Evolutionary conservation across 2,329 filamentous ascomycete genomes (phyloP).

Genomic region (Colletotrichum orchidophilum): DNA sequence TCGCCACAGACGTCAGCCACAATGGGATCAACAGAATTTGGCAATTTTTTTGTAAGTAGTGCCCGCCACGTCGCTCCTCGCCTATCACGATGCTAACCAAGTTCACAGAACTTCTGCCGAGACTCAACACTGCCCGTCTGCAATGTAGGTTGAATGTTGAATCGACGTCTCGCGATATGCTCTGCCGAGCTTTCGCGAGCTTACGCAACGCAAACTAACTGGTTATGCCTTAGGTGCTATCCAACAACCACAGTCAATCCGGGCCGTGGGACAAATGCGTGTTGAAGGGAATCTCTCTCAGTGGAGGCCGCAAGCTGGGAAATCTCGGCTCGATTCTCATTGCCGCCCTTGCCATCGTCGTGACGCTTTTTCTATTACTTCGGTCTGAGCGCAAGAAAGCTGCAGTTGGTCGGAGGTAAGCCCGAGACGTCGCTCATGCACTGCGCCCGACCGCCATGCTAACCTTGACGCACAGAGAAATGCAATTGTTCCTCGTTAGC

Average conservation of each 20-base stretch:
- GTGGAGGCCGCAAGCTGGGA: conserved; percentile 71
- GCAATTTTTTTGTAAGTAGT: conserved; percentile 65
- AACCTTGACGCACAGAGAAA: conserved; percentile 71
- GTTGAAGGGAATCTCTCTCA: conserved; percentile 78
- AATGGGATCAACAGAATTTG: conserved; percentile 71
- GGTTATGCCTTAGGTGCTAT: conserved; percentile 69
- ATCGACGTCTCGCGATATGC: not conserved
- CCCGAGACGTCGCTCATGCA: not conserved
- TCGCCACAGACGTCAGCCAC: conserved; percentile 35
- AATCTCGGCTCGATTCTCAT: conserved; percentile 95
- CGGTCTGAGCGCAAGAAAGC: conserved; percentile 90
- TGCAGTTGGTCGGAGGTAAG: conserved; percentile 89
- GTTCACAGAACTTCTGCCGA: conserved; percentile 77
- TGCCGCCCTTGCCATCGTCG: conserved; percentile 78
- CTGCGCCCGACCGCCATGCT: conserved; percentile 37
- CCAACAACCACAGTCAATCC: conserved; percentile 65
- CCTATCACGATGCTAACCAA: conserved; percentile 18
- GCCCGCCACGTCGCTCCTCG: not conserved
- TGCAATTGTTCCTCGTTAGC: conserved; percentile 90
- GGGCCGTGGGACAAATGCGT: conserved; percentile 75
- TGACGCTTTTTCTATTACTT: conserved; percentile 74
- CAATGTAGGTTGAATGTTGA: conserved; percentile 73
- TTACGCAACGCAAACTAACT: conserved; percentile 34
- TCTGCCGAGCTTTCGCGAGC: conserved; percentile 10
- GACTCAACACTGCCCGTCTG: conserved; percentile 86